These are phyloP conservation scores for Anthracocystis setariae DNA, from an alignment of 1,284 basidiomycete species.

Conservation along the genomic window DNA sequence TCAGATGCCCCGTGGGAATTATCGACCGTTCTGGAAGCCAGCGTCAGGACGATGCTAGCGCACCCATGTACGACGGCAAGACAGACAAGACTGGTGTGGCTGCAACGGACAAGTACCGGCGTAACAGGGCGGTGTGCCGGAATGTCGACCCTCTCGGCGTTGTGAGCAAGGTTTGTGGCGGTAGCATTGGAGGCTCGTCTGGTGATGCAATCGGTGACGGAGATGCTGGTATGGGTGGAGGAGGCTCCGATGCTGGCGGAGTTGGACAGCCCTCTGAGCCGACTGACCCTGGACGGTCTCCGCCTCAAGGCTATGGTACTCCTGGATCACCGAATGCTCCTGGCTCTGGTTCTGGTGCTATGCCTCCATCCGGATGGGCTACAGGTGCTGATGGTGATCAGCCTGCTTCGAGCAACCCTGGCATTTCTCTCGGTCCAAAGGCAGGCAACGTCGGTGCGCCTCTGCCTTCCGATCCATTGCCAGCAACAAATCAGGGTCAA, in stretches of 20 bases:
- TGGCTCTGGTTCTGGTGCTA: not conserved
- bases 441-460: too few species aligned
- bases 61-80: slow-evolving; percentile 13
- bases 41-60: slow-evolving; percentile 29
- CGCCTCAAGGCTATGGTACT: too few species aligned
- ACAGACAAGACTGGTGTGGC: slow-evolving; percentile 31
- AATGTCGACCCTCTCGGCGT: slow-evolving; percentile 36
- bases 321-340: not conserved
- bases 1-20: slow-evolving; percentile 28
- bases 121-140: slow-evolving; percentile 30
- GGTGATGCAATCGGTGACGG: not conserved
- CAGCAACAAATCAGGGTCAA: too few species aligned
- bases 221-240: not conserved
- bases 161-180: slow-evolving; percentile 36
- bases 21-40: slow-evolving; percentile 35
- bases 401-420: too few species aligned
- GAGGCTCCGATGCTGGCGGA: not conserved
- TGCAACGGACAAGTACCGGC: slow-evolving; percentile 32
- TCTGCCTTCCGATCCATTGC: too few species aligned
- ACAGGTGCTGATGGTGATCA: not conserved
- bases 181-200: slow-evolving; percentile 6
- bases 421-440: too few species aligned
- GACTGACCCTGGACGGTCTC: too few species aligned
- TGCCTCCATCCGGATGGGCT: not conserved
- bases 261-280: too few species aligned